Evolutionary conservation across 1,284 basidiomycete species (phyloP).

Genomic region (Cryptococcus wingfieldii): DNA sequence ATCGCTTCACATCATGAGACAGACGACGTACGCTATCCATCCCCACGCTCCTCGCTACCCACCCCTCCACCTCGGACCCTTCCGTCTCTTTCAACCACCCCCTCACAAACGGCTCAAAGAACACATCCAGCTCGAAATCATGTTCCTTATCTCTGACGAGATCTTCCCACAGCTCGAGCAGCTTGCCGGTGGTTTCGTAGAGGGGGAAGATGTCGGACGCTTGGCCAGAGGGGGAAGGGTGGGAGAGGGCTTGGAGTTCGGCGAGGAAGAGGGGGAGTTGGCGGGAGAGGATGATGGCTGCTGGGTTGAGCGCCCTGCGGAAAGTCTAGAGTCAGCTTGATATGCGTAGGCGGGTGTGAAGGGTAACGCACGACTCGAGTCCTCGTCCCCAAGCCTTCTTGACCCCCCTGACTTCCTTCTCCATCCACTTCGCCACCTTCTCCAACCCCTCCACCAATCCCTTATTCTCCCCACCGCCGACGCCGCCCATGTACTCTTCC

Average conservation of each 20-base stretch:
- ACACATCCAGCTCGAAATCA: constrained; percentile 44
- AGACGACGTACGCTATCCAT: constrained; percentile 41
- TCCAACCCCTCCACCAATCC: constrained; percentile 37
- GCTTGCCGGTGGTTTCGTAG: constrained; percentile 40
- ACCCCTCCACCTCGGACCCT: constrained; percentile 41
- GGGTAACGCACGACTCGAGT: constrained; percentile 21
- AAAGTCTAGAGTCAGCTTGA: neutral
- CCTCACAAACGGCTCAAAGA: constrained; percentile 48
- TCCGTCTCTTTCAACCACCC: constrained; percentile 47
- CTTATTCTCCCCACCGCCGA: constrained; percentile 12
- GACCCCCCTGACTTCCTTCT: constrained; percentile 34
- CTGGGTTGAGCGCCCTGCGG: constrained; percentile 33
- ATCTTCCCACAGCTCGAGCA: constrained; percentile 41
- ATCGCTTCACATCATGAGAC: neutral
- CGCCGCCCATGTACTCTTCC: constrained; percentile 27
- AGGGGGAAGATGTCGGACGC: constrained; percentile 42
- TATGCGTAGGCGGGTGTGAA: too few species aligned
- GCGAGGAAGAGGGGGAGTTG: constrained; percentile 48
- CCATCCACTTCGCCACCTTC: constrained; percentile 44
- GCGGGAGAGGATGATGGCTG: constrained; percentile 39
- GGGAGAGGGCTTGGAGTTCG: constrained; percentile 44
- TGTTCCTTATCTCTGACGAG: constrained; percentile 38
- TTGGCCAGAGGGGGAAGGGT: constrained; percentile 20
- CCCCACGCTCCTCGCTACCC: constrained; percentile 45
- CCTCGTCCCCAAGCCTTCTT: constrained; percentile 34